phyloP scores from a whole-genome alignment of 805 yeast genomes.

The Cyberlindnera samutprakarnensis region DNA sequence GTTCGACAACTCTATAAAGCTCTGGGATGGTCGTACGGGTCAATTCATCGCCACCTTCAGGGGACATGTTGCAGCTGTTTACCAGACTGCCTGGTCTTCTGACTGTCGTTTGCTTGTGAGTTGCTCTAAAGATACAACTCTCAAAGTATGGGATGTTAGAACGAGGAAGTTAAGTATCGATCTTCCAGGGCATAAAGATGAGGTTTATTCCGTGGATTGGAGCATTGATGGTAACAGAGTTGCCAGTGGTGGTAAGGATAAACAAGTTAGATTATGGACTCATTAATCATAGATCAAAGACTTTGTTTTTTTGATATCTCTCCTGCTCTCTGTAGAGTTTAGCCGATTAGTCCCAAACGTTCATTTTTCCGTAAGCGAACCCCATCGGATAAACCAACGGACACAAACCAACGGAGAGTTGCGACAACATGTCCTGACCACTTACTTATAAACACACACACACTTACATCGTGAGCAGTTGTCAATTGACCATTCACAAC shows the following conservation, averaged over 20 bases:
- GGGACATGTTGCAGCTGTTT: constrained; percentile 97
- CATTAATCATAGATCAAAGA: constrained; percentile 29
- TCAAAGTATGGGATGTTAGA: constrained; percentile 93
- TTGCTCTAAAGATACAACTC: constrained; percentile 92
- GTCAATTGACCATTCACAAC: too few species aligned
- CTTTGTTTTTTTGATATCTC: background rate
- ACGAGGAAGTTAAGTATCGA: constrained; percentile 80
- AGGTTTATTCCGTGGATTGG: constrained; percentile 97
- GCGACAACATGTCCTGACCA: too few species aligned
- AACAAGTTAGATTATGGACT: constrained; percentile 92
- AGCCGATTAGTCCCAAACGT: background rate
- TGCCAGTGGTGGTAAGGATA: constrained; percentile 97
- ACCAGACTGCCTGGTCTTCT: constrained; percentile 96
- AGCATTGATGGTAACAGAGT: constrained; percentile 89
- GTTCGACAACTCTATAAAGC: constrained; percentile 88
- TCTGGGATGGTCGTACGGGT: constrained; percentile 95
- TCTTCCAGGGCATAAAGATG: constrained; percentile 94
- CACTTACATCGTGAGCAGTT: too few species aligned
- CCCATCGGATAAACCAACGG: too few species aligned
- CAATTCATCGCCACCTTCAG: constrained; percentile 83
- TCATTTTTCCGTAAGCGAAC: too few species aligned
- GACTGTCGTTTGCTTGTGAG: constrained; percentile 88
- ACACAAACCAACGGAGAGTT: too few species aligned
- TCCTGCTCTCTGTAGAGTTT: background rate
- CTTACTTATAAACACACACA: too few species aligned